Conservation (phyloP, 352 stramenopile genomes). For the Phytophthora macrochlamydospora region DNA sequence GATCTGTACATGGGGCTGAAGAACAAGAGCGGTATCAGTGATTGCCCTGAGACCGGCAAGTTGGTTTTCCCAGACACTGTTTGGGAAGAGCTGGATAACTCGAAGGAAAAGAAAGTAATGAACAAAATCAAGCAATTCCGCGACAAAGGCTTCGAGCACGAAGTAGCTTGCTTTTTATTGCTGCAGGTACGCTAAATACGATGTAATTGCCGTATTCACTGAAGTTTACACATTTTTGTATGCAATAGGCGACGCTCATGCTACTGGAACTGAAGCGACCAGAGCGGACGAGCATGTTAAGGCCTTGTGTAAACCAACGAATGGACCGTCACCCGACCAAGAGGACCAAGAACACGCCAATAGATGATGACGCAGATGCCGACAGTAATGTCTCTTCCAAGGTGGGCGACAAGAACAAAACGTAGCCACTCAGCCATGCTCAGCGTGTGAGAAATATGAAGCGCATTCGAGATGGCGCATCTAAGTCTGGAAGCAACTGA, state of each 20-base stretch:
- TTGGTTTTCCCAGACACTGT: not conserved
- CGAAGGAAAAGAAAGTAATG: not conserved
- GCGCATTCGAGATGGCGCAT: not conserved
- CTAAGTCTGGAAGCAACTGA: not conserved
- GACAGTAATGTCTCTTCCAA: too few relatives aligned
- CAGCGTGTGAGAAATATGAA: not conserved
- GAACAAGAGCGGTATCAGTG: not conserved
- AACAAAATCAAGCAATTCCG: not conserved
- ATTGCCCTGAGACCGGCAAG: not conserved
- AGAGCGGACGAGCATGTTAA: not conserved
- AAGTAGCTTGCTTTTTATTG: not conserved
- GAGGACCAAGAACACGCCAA: too few relatives aligned
- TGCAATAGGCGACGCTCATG: not conserved
- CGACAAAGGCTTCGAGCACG: not conserved
- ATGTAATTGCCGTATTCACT: not conserved
- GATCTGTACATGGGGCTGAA: constrained; percentile 3
- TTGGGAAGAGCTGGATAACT: not conserved
- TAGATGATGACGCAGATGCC: not conserved
- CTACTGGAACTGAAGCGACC: not conserved
- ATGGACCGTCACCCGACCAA: too few relatives aligned
- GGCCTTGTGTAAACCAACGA: too few relatives aligned
- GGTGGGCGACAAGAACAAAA: too few relatives aligned
- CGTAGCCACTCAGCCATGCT: not conserved
- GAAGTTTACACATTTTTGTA: not conserved
- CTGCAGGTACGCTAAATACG: not conserved